Conservation (phyloP, 192 early-diverging fungal species). For the Backusella tuberculispora region DNA sequence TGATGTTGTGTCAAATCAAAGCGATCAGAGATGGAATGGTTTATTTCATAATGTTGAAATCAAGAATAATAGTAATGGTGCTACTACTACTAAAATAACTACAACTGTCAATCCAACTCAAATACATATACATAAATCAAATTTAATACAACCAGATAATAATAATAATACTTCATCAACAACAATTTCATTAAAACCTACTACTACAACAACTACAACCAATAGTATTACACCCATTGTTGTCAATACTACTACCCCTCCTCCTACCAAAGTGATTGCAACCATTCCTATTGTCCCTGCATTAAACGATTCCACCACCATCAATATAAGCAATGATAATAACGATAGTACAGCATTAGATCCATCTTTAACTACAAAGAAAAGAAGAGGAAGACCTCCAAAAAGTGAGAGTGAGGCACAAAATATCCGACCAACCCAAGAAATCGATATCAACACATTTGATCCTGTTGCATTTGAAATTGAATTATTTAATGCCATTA, state of each 20-base stretch:
- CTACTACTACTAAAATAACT: not conserved
- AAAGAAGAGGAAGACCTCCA: slow-evolving; percentile 31
- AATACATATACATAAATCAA: not conserved
- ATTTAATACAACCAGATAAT: not conserved
- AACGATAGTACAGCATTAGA: not conserved
- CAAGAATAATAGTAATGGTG: too few species aligned
- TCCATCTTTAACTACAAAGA: not conserved
- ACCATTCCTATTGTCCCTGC: not conserved
- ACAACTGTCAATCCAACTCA: not conserved
- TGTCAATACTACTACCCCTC: too few species aligned
- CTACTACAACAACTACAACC: not conserved
- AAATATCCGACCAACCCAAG: slow-evolving; percentile 12
- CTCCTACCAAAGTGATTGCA: not conserved
- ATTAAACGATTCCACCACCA: not conserved
- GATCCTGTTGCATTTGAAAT: slow-evolving; percentile 39
- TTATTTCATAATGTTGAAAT: slow-evolving; percentile 19
- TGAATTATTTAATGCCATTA: slow-evolving; percentile 46
- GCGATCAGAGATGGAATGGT: slow-evolving; percentile 40
- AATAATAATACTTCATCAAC: not conserved
- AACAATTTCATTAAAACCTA: not conserved
- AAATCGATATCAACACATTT: slow-evolving; percentile 24
- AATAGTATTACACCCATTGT: not conserved
- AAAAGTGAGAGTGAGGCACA: slow-evolving; percentile 31
- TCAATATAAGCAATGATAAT: not conserved
- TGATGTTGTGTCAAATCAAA: slow-evolving; percentile 75